Evolutionary conservation across 352 stramenopile species (phyloP).

Genomic region (Phytopythium delawarense): DNA sequence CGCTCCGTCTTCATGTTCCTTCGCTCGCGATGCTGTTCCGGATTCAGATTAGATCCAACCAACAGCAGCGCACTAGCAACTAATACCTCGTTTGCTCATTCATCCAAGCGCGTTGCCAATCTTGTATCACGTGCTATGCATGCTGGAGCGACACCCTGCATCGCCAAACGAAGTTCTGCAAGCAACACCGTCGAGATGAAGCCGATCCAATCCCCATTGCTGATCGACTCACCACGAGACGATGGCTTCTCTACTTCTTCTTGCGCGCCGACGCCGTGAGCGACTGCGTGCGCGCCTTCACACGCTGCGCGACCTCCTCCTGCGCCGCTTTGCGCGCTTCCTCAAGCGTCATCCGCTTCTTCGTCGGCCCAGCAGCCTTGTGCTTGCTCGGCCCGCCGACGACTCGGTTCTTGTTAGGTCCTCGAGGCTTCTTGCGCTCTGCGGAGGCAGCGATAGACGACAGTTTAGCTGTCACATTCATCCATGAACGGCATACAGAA

Average conservation of each 20-base stretch:
- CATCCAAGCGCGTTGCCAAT: not conserved
- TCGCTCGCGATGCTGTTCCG: not conserved
- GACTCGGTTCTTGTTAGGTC: slow-evolving; percentile 27
- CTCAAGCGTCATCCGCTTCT: slow-evolving; percentile 48
- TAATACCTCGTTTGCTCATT: not conserved
- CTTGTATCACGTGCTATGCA: not conserved
- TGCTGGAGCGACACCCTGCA: not conserved
- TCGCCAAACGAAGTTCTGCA: not conserved
- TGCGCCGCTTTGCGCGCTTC: slow-evolving; percentile 66
- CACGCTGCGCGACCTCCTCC: slow-evolving; percentile 63
- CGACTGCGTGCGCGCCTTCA: slow-evolving; percentile 53
- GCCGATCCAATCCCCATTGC: not conserved
- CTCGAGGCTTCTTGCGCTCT: slow-evolving; percentile 49
- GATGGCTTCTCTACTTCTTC: slow-evolving; percentile 31
- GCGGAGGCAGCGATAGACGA: slow-evolving; percentile 6
- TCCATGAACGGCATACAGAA: slow-evolving; percentile 7
- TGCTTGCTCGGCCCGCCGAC: slow-evolving; percentile 11
- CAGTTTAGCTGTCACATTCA: slow-evolving; percentile 23
- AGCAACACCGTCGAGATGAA: not conserved
- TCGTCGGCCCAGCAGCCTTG: slow-evolving; percentile 13
- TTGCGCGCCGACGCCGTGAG: slow-evolving; percentile 43
- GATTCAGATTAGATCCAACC: not conserved
- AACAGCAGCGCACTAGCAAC: not conserved
- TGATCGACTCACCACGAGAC: not conserved
- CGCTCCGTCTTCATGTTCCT: not conserved